These are phyloP conservation scores for Oehlia diaphana DNA, from an alignment of 192 early-diverging fungal species.

Conservation along the genomic window DNA sequence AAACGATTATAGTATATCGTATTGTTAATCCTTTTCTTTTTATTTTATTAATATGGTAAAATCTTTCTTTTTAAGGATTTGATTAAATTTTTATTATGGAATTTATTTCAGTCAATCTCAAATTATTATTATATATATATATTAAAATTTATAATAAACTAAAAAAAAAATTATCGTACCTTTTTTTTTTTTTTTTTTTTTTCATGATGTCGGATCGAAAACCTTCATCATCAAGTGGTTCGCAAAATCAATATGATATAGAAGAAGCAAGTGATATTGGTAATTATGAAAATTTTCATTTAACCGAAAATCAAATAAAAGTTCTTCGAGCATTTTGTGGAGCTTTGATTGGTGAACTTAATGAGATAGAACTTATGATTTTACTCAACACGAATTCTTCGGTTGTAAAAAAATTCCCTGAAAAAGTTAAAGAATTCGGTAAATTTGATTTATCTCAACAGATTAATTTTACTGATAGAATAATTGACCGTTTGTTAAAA, in stretches of 20 bases:
- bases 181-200: background rate
- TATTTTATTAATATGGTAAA: too few species aligned
- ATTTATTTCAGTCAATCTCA: too few species aligned
- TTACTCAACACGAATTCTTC: background rate
- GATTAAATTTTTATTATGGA: too few species aligned
- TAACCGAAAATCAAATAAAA: constrained; percentile 7
- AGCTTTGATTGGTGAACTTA: constrained; percentile 8
- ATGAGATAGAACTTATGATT: background rate
- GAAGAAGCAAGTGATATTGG: background rate
- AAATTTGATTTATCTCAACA: constrained; percentile 19
- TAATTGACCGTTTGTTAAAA: constrained; percentile 17
- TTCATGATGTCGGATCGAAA: background rate
- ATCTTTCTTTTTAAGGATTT: too few species aligned
- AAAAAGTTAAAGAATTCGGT: constrained; percentile 4
- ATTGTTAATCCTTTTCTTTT: too few species aligned
- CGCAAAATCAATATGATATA: background rate
- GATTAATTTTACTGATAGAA: background rate
- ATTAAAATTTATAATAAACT: too few species aligned
- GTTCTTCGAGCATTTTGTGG: constrained; percentile 7
- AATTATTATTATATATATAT: too few species aligned
- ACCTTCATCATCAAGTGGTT: too few species aligned
- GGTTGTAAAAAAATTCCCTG: background rate
- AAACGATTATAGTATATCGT: too few species aligned
- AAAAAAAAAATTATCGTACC: too few species aligned
- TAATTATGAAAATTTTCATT: background rate